Base-by-base conservation (phyloP, 805 yeast genomes). In the Lachancea fermentati region DNA sequence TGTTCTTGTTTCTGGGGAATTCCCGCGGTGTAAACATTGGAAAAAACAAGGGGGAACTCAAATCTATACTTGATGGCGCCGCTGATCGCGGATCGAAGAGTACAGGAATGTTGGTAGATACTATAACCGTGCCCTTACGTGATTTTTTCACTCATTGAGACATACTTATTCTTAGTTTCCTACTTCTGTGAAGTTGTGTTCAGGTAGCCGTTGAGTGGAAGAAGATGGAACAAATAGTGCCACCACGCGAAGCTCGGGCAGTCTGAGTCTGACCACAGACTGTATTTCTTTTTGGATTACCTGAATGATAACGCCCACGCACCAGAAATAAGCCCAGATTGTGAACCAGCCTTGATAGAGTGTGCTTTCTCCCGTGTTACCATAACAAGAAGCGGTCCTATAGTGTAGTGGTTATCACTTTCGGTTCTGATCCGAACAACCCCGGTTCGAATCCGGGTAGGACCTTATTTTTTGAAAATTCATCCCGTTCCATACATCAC, bases 391-490 rank as follows among this genome's bases (percentile, higher is more conserved):
- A 17, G 3, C 18, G 76, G 75, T 71, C 70, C 71, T 69, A 71
- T 71, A 71, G 76, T 71, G 76, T 71, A 71, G 75, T 71, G 76
- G 76, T 71, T 69, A 71, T 71, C 76, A 71, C 76, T 61, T 68
- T 71, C 75, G 76, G 76, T 71, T 71, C 71, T 71, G 76, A 71
- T 71, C 76, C 76, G 75, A 63, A 64, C 74, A 76, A 79, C 85
- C 82, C 83, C 83, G 76, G 85, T 79, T 79, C 85, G 85, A 79
- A 76, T 77, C 85, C 85, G 84, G 84, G 85, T 75, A 74, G 79
- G 85, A 78, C 82, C 84, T 78, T 31, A 12, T 33, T 39, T 39
- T 30, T 34, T 13, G 7, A 11, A 11, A 7, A 22, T 7, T 7
- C 26, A 7, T 11, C 11, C 26, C 7, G 26, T 22, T 22, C n/a